Evolutionary conservation across 2,329 filamentous ascomycete genomes (phyloP).

Genomic region (Phaeomoniella chlamydospora): DNA sequence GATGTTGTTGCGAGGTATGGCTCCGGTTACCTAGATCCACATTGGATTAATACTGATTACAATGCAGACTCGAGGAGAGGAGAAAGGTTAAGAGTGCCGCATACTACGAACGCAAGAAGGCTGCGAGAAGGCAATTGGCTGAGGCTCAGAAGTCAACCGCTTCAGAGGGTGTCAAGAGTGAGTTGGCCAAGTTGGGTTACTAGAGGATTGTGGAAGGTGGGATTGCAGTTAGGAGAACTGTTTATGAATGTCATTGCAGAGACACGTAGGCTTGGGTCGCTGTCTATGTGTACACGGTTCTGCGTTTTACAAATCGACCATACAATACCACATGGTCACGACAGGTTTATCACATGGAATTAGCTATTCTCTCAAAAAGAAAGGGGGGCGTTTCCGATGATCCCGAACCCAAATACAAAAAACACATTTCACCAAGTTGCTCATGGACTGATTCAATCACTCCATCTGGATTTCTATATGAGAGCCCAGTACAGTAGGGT

Average conservation of each 20-base stretch:
- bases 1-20: slow-evolving; percentile 95
- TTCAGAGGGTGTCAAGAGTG: slow-evolving; percentile 72
- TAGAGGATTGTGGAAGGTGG: slow-evolving; percentile 37
- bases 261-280: background rate
- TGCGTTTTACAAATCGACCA: background rate
- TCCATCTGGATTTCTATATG: no score
- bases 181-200: slow-evolving; percentile 84
- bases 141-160: slow-evolving; percentile 89
- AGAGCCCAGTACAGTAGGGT: no score
- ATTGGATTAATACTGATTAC: slow-evolving; percentile 2
- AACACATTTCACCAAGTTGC: no score
- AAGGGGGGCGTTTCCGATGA: background rate
- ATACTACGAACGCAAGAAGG: slow-evolving; percentile 99
- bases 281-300: background rate
- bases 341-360: background rate
- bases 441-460: no score
- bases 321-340: background rate
- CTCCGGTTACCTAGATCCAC: slow-evolving; percentile 3
- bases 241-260: background rate
- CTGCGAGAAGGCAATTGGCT: slow-evolving; percentile 73
- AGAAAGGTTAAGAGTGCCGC: slow-evolving; percentile 98
- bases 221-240: background rate
- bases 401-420: background rate
- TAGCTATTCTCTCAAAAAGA: background rate
- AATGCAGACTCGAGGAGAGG: slow-evolving; percentile 83